Evolutionary conservation across 129 eudicot genomes (phyloP), one percentile per base, ranked within the genome.

Genomic region (carrot (Daucus carota)): DNA sequence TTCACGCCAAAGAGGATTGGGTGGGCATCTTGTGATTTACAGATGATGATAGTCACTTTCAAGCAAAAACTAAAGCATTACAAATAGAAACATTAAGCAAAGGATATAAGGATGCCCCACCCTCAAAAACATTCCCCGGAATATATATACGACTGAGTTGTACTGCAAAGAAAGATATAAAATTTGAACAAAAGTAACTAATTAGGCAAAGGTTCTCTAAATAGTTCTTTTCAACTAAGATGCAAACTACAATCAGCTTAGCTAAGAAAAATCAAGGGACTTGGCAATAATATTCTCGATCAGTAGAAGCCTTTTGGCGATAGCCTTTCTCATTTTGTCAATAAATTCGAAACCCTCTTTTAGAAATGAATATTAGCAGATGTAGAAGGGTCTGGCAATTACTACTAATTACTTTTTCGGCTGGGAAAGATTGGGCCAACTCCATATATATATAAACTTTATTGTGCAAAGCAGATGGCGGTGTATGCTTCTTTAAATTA

Each of bases 11-110:
- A 73, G 73, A 62, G 24, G 75, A 77, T 63, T 72, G 67, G 84
- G 84, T 70, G 78, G 80, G 85, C 81, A 81, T 81, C 81, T 81
- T 77, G 72, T 77, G 72, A 63, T 48, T 34, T 72, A 41, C 50
- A 63, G 70, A 28, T 60, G 69, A 46, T 2, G 38, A n/a, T n/a
- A n/a, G 78, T 41, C 78, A 81, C 85, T 65, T 63, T 72, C 20
- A 75, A 65, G 59, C 59, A 46, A 78, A 81, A 81, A 72, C 63
- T n/a, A 70, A 41, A 28, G 75, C 75, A 65, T 72, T 74, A 77
- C 75, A 47, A 72, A 71, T 77, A 81, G 85, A 77, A 40, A 62
- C 75, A 73, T 20, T 44, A 76, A 34, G 43, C 80, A 62, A 77
- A 77, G 59, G 72, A 71, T 57, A 54, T 0, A n/a, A 54, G 36